Evolutionary conservation across 768 basidiomycete species (phyloP), one percentile per base, ranked within the genome.

Genomic region (Hypsizygus marmoreus): DNA sequence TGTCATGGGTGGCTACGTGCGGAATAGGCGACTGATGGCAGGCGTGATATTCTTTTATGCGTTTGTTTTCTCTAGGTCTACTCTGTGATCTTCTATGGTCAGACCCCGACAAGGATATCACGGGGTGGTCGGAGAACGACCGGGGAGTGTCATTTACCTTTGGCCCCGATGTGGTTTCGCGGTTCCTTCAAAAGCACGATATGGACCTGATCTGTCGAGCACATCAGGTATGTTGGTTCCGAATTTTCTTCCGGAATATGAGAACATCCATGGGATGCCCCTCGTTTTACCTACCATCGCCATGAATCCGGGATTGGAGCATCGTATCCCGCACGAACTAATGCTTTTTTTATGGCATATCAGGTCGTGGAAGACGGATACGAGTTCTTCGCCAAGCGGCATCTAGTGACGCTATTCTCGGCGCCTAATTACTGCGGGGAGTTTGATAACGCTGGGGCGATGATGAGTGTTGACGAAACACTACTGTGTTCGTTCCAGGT

Each of bases 381-480:
- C 67, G 95, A 98, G 66, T 98, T 98, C 72, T 98, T 97, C 61
- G 95, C 95, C 35, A 97, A 98, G 72, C 80, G 95, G 55, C 94
- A 95, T 73, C 70, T 98, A 55, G 95, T 98, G 55, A 98, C 95
- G 32, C 67, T 98, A 34, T 98, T 98, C 74, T 95, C 93, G 17
- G 95, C 95, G 40, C 95, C 95, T 48, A 91, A 92, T 74, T 91
- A 92, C 61, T 91, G 88, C 58, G 89, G 92, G 53, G 90, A 98
- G 73, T 99, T 99, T 61, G 95, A 99, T 68, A 99, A 99, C 67
- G 95, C 95, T 4, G 95, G 95, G 28, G 95, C 95, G 25, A 99
- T 99, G 95, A 99, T 98, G 95, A 94, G 91, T 60, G 95, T 99
- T 32, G 95, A 97, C 60, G 95, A 97, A 71, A 97, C 95, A 7